Evolutionary conservation across 78 protist species (phyloP), one percentile per base, ranked within the genome.

Genomic region (Creolimax fragrantissima): DNA sequence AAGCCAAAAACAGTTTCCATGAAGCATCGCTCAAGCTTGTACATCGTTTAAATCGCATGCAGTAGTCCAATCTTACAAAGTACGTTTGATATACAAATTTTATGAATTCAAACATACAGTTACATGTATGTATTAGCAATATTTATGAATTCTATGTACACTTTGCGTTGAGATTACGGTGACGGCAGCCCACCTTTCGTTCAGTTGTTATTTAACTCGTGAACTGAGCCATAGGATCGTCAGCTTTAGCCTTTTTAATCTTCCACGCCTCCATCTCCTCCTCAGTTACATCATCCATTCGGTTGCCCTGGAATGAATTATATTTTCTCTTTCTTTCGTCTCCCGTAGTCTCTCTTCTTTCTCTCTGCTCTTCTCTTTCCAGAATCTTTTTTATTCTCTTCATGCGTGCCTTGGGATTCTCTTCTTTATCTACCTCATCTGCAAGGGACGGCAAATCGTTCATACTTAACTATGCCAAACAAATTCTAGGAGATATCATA

Each of bases 201-300:
- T n/a, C n/a, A n/a, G n/a, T n/a, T n/a, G n/a, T n/a, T n/a, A n/a
- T n/a, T n/a, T n/a, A n/a, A n/a, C n/a, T n/a, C n/a, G n/a, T n/a
- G n/a, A n/a, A n/a, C n/a, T n/a, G n/a, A 7, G 95, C 95, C 96
- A 96, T 95, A 43, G 97, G 97, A 74, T 96, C 97, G 47, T 94
- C 96, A 5, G 47, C 17, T 45, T 94, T 88, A 42, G 41, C 58
- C 67, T 94, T 83, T 81, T 90, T 92, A 43, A 43, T 35, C 43
- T 37, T 45, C 47, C 92, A 94, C 7, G 95, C 97, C 85, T 96
- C 97, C 94, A 94, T 83, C 58, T 96, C 94, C 83, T 96, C 97
- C 24, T 93, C 95, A 2, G 97, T 74, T 7, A 90, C 91, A 6
- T 89, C 42, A n/a, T 66, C 42, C 42, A 44, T 41, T 24, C 47